A percentile compares a stretch with the other conserved stretches of the same genome.
These are phyloP conservation scores for Chrysanthemum makinoi DNA, from an alignment of 129 eudicot species.

Conservation along the genomic window DNA sequence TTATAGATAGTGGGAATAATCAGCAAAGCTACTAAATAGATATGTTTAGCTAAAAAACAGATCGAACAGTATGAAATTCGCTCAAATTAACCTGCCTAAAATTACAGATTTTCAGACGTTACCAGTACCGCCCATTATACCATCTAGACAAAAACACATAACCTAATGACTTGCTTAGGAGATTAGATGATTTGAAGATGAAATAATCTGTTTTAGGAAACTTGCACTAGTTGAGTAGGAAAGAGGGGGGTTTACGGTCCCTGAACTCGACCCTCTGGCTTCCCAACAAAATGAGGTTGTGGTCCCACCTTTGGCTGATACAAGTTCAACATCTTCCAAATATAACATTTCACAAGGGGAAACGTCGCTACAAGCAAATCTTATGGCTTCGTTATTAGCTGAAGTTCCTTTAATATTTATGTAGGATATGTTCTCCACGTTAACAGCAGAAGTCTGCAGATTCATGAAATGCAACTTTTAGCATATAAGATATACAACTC, in stretches of 20 bases:
- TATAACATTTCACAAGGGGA: slow-evolving; percentile 64
- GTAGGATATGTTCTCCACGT: slow-evolving; percentile 51
- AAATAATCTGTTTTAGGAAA: slow-evolving; percentile 32
- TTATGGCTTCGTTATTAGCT: slow-evolving; percentile 68
- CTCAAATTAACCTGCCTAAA: too few species aligned
- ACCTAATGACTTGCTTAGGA: too few species aligned
- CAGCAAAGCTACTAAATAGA: too few species aligned
- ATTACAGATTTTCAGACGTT: too few species aligned
- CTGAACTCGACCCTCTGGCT: slow-evolving; percentile 60
- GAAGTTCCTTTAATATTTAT: slow-evolving; percentile 75
- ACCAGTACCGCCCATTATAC: too few species aligned
- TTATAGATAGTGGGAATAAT: too few species aligned
- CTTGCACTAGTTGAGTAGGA: slow-evolving; percentile 40
- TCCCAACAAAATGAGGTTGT: slow-evolving; percentile 74
- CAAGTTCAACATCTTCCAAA: slow-evolving; percentile 65
- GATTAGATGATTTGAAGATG: slow-evolving; percentile 26
- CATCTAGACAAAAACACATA: too few species aligned
- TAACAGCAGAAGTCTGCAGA: slow-evolving; percentile 65
- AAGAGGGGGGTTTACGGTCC: slow-evolving; percentile 59
- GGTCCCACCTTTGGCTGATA: slow-evolving; percentile 31
- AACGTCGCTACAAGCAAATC: slow-evolving; percentile 75
- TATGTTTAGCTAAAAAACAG: too few species aligned
- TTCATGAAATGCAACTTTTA: slow-evolving; percentile 2
- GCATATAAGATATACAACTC: background rate
- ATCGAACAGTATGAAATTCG: too few species aligned